Evolutionary conservation across 2,329 filamentous ascomycete species (phyloP).

Genomic region (Amauroascus verrucosus): DNA sequence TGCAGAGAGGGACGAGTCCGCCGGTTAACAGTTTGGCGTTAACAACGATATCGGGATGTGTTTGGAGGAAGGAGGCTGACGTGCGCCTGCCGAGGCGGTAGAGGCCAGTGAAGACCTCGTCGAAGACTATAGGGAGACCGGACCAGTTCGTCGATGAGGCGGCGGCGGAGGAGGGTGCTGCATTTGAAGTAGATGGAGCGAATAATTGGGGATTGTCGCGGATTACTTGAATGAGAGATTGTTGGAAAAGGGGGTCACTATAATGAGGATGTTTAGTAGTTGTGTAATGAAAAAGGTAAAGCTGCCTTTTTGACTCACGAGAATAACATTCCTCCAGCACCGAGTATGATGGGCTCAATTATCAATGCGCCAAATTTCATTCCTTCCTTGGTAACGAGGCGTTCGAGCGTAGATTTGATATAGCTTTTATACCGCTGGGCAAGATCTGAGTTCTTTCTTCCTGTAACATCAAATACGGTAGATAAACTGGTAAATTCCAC

Average conservation of each 20-base stretch:
- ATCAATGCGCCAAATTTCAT: conserved; percentile 66
- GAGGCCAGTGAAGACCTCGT: conserved; percentile 80
- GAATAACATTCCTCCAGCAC: conserved; percentile 74
- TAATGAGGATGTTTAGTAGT: neutral
- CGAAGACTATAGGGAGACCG: conserved; percentile 68
- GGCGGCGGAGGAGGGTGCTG: conserved; percentile 15
- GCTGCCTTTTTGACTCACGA: conserved; percentile 43
- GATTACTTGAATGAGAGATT: conserved; percentile 56
- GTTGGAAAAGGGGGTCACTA: conserved; percentile 72
- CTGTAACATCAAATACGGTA: conserved; percentile 51
- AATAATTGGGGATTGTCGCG: conserved; percentile 52
- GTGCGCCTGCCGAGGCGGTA: conserved; percentile 68
- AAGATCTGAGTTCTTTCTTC: conserved; percentile 38
- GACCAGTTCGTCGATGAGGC: conserved; percentile 44
- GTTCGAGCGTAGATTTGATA: conserved; percentile 47
- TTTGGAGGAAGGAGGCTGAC: conserved; percentile 57
- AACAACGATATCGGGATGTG: conserved; percentile 63
- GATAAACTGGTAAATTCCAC: conserved; percentile 41
- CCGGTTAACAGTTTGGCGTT: conserved; percentile 79
- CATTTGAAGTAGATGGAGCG: conserved; percentile 11
- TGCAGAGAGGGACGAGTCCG: conserved; percentile 64
- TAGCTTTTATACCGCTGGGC: conserved; percentile 49
- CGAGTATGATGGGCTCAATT: conserved; percentile 69
- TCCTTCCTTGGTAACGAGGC: conserved; percentile 45
- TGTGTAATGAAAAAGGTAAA: neutral